Evolutionary conservation across 352 stramenopile species (phyloP), one percentile per base, ranked within the genome.

Genomic region (Phytophthora multivora): DNA sequence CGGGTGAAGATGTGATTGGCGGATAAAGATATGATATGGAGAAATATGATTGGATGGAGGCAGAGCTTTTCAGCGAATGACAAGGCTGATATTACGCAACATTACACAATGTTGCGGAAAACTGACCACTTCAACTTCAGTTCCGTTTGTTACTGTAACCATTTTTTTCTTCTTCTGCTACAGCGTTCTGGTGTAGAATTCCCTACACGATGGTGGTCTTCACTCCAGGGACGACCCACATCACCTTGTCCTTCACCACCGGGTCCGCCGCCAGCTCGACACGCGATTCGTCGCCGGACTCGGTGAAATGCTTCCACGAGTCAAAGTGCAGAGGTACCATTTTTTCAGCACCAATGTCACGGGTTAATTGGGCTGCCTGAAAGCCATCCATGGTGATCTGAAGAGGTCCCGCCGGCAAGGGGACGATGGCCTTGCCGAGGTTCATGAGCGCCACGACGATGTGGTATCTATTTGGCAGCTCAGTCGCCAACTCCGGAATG

Each of bases 271-370:
- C 28, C 10, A 77, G 6, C 25, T 61, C 42, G 4, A 16, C 38
- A 35, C 51, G 60, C 15, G 55, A 31, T 7, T 57, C 52, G 13
- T 63, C 47, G 4, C 39, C 25, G 0, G 52, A 33, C 39, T 78
- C 45, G 1, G 35, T 36, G 48, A 82, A 79, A 59, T 82, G 73
- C 26, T 59, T 68, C 73, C 73, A 82, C 42, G 73, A 79, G 47
- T 77, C 62, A 21, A 71, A 82, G 60, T 79, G 73, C 35, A 82
- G 40, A 21, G 73, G 73, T 3, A 79, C 66, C 47, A 81, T 59
- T 23, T 71, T 67, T 33, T 33, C 28, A 33, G 28, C 28, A 13
- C 28, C 8, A 33, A 4, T 33, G 28, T 33, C 28, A 33, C 41
- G 58, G 5, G 55, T 50, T 1, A 78, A 36, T 23, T 69, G 54